phyloP scores from a whole-genome alignment of 768 basidiomycete species.

The Tylopilus plumbeoviolaceoides region DNA sequence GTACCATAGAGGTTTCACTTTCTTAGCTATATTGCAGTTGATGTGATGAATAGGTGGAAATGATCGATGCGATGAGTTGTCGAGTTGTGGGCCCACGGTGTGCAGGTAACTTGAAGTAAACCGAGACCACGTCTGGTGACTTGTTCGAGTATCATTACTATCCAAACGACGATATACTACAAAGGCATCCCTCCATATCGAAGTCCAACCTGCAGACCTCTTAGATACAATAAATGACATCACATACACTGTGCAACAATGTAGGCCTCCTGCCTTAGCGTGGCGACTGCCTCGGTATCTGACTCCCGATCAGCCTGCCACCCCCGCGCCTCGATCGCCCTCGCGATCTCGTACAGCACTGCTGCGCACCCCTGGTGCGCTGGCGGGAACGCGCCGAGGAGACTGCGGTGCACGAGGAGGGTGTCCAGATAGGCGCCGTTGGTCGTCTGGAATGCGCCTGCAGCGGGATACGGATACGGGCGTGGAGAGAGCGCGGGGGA shows the following conservation, averaged over 20 bases:
- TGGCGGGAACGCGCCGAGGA: conserved; percentile 56
- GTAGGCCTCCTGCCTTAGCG: conserved; percentile 69
- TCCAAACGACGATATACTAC: neutral
- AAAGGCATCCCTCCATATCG: neutral
- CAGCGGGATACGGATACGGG: conserved; percentile 30
- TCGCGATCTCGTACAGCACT: conserved; percentile 63
- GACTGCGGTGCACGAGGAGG: conserved; percentile 74
- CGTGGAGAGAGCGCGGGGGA: conserved; percentile 32
- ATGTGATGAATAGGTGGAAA: no score
- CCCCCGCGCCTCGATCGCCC: conserved; percentile 54
- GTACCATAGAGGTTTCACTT: conserved; percentile 7
- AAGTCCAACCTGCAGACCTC: conserved; percentile 11
- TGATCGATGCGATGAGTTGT: no score
- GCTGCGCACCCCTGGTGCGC: conserved; percentile 62
- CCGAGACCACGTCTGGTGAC: no score
- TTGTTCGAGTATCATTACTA: no score
- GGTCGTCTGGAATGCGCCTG: conserved; percentile 45
- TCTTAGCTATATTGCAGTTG: no score
- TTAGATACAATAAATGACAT: neutral
- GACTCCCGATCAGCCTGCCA: conserved; percentile 71
- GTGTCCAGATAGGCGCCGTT: conserved; percentile 74
- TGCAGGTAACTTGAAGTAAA: no score
- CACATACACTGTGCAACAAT: conserved; percentile 37
- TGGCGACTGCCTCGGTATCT: conserved; percentile 63
- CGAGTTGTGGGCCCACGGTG: no score